phyloP scores from a whole-genome alignment of 1,284 basidiomycete species.

The Fistulinella cinereoalba region DNA sequence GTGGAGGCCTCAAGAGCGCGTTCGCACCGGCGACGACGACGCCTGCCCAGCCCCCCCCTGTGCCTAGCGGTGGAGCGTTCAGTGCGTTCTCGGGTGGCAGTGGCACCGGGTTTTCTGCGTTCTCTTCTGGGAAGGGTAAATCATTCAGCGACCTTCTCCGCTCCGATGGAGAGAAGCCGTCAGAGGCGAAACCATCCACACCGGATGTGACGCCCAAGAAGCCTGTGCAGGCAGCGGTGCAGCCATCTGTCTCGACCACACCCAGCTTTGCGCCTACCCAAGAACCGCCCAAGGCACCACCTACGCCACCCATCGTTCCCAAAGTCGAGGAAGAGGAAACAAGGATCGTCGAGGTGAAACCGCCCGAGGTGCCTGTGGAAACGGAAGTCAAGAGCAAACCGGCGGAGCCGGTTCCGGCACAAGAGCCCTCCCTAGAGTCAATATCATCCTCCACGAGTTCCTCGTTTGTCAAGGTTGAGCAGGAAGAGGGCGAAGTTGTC shows the following conservation, averaged over 20 bases:
- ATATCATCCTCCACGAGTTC: constrained; percentile 31
- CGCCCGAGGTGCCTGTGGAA: neutral
- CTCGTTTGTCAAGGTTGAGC: constrained; percentile 34
- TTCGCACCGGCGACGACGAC: constrained; percentile 9
- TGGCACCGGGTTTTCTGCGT: constrained; percentile 31
- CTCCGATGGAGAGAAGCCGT: constrained; percentile 23
- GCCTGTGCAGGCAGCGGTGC: neutral
- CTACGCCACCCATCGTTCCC: neutral
- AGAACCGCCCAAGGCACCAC: constrained; percentile 7
- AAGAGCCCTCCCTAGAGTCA: constrained; percentile 22
- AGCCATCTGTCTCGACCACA: constrained; percentile 13
- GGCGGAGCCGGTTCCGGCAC: constrained; percentile 2
- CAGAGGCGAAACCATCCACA: neutral
- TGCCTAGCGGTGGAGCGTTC: constrained; percentile 16
- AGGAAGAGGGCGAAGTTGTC: constrained; percentile 25
- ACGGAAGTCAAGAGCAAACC: constrained; percentile 8
- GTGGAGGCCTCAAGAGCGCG: constrained; percentile 11
- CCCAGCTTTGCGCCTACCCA: constrained; percentile 12
- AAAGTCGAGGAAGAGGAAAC: constrained; percentile 2
- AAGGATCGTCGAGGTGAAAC: constrained; percentile 1
- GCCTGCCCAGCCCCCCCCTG: constrained; percentile 4
- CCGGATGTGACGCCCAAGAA: constrained; percentile 16
- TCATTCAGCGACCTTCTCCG: constrained; percentile 43
- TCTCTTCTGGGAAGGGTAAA: constrained; percentile 31
- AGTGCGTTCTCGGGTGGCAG: constrained; percentile 17